Evolutionary conservation across 1,139 yeast genomes (phyloP), one percentile per base, ranked within the genome.

Genomic region (Suhomyces wounanorum): DNA sequence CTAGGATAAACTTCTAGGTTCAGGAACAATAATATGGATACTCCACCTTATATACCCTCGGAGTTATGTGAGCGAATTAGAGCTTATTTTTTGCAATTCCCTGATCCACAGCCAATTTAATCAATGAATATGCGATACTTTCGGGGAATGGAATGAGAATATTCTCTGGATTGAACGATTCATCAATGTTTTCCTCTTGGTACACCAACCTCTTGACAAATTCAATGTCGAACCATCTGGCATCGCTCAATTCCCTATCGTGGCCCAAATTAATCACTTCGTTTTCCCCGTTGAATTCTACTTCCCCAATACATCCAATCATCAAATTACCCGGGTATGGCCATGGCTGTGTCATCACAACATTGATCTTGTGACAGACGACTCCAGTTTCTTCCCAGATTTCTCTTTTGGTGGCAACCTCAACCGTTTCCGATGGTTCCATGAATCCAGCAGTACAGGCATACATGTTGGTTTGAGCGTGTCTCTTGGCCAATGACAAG

Each of bases 311-410:
- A 67, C 97, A 91, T 10, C 98, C 98, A 59, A 94, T 79, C 98
- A 92, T 92, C 61, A 94, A 70, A 64, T 88, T 91, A 0, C 90
- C 90, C 1, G 98, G 98, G 69, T 84, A 92, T 23, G 98, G 99
- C 97, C 97, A 91, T 7, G 97, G 97, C 67, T 91, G 97, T 8
- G 94, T 82, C 63, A 83, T 76, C 30, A 85, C 72, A 47, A 91
- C 77, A 47, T 74, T 68, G 35, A 91, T 86, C 41, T 76, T 72
- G 37, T 80, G 74, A 47, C 88, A 84, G 42, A 71, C 77, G 35
- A 90, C 89, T 3, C 99, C 99, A 2, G 97, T 85, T 67, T 92
- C 99, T 67, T 92, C 99, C 91, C 96, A 91, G 37, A 89, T 87
- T 66, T 92, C 99, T 55, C 99, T 75, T 46, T 85, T 77, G 33